Evolutionary conservation across 768 basidiomycete species (phyloP).

Genomic region (Trametopsis cervina): DNA sequence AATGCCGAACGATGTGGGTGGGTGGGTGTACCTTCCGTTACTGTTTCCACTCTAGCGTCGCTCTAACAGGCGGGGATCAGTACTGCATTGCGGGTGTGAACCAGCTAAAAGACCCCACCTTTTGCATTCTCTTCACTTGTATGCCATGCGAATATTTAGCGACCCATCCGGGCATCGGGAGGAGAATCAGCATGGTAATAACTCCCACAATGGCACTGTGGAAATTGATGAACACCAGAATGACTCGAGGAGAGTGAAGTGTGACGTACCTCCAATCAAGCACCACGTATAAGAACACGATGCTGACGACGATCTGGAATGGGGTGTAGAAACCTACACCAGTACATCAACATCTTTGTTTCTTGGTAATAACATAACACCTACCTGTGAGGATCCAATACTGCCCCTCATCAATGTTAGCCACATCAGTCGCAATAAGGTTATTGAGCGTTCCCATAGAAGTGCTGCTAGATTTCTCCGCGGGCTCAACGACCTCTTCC

Average conservation of each 20-base stretch:
- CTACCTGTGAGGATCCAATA: constrained; percentile 18
- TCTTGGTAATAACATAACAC: not conserved
- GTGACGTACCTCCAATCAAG: constrained; percentile 44
- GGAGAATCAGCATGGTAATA: constrained; percentile 31
- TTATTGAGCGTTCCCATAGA: constrained; percentile 76
- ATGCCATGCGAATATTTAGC: constrained; percentile 28
- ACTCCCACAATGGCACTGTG: constrained; percentile 36
- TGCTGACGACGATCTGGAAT: constrained; percentile 32
- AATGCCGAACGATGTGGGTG: constrained; percentile 15
- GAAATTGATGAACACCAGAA: not conserved
- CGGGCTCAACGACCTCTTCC: not conserved
- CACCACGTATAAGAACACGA: constrained; percentile 37
- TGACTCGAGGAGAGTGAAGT: not conserved
- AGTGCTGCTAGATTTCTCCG: constrained; percentile 29
- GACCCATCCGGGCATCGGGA: constrained; percentile 37
- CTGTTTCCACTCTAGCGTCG: constrained; percentile 36
- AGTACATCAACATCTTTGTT: not conserved
- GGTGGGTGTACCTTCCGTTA: constrained; percentile 37
- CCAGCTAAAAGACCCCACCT: constrained; percentile 17
- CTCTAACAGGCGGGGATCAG: constrained; percentile 23
- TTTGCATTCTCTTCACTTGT: constrained; percentile 36
- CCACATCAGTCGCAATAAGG: constrained; percentile 59
- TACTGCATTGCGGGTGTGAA: not conserved
- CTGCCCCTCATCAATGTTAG: constrained; percentile 22
- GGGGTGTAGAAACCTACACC: constrained; percentile 28